Evolutionary conservation across 805 yeast genomes (phyloP).

Genomic region (Saccharomycopsis fodiens): DNA sequence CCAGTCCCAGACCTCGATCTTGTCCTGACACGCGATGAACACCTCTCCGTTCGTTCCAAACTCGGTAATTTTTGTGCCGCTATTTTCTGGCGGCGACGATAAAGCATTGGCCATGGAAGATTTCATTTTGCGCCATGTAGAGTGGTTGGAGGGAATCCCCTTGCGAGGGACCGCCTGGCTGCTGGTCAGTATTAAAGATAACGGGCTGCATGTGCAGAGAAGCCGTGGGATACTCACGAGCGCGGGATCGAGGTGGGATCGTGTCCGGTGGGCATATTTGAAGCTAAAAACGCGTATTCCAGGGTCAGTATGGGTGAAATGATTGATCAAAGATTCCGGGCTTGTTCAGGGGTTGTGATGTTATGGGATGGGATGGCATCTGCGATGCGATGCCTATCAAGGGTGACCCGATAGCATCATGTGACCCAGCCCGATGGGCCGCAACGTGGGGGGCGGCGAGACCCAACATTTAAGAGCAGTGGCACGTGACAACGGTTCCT

Average conservation of each 20-base stretch:
- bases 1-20: conserved; percentile 37
- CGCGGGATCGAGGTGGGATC: conserved; percentile 26
- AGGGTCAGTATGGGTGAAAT: too few relatives aligned
- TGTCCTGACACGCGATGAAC: conserved; percentile 24
- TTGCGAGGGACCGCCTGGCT: conserved; percentile 24
- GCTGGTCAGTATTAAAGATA: conserved; percentile 5
- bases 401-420: background rate
- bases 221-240: conserved; percentile 21
- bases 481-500: too few relatives aligned
- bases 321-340: too few relatives aligned
- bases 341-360: too few relatives aligned
- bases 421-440: too few relatives aligned
- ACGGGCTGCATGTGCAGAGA: background rate
- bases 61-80: conserved; percentile 21
- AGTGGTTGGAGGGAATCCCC: conserved; percentile 19
- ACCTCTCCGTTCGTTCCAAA: conserved; percentile 35
- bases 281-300: too few relatives aligned
- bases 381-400: background rate
- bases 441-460: too few relatives aligned
- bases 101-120: conserved; percentile 7
- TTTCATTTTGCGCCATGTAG: conserved; percentile 27
- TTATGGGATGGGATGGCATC: background rate
- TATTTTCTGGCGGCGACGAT: conserved; percentile 10
- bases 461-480: too few relatives aligned
- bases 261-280: conserved; percentile 26